Conservation (phyloP, 441 rosid species). For the Biscutella laevigata region DNA sequence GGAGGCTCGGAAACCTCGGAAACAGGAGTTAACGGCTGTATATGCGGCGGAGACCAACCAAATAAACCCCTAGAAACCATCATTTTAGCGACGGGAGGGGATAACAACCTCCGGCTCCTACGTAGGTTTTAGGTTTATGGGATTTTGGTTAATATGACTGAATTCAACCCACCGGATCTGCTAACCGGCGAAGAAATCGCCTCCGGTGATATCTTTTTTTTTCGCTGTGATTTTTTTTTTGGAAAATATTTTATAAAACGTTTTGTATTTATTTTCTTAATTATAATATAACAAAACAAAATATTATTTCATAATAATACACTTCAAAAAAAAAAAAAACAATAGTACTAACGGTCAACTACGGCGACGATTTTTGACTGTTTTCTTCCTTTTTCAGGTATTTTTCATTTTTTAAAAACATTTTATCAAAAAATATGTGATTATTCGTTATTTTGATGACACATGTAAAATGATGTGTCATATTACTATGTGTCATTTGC, state of each 20-base stretch:
- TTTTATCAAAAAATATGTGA: too few relatives aligned
- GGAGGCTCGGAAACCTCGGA: conserved; percentile 99
- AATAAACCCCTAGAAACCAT: conserved; percentile 90
- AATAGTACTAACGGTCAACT: conserved; percentile 20
- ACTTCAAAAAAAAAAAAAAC: background rate
- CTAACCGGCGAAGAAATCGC: conserved; percentile 22
- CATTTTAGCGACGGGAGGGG: conserved; percentile 37
- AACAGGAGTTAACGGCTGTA: conserved; percentile 95
- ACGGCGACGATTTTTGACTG: conserved; percentile 21
- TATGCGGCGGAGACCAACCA: conserved; percentile 98
- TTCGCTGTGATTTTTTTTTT: background rate
- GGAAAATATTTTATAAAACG: background rate
- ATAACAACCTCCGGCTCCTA: conserved; percentile 12
- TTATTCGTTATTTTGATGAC: too few relatives aligned
- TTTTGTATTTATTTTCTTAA: too few relatives aligned
- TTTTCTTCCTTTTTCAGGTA: too few relatives aligned
- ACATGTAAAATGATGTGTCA: too few relatives aligned
- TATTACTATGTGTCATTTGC: too few relatives aligned
- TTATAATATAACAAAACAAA: background rate
- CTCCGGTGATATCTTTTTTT: conserved; percentile 1
- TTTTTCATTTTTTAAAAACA: too few relatives aligned
- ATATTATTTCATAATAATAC: background rate
- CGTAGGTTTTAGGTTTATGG: background rate
- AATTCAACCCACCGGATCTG: conserved; percentile 43
- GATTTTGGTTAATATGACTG: conserved; percentile 9